Evolutionary conservation across 2,329 filamentous ascomycete species (phyloP).

Genomic region (Epichloe gansuensis): DNA sequence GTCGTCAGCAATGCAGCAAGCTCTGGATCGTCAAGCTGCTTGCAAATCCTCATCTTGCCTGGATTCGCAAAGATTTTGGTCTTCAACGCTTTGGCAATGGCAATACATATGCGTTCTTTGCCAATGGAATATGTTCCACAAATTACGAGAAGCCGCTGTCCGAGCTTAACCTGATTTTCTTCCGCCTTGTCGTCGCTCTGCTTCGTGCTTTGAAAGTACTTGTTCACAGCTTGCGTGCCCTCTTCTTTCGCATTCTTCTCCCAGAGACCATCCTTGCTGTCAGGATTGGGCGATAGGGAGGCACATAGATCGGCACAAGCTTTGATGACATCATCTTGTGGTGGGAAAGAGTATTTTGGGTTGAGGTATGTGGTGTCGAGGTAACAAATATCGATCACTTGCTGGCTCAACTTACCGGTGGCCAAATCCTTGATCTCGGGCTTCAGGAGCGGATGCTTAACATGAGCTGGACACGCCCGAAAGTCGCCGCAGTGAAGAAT

Average conservation of each 20-base stretch:
- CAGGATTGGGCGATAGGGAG: slow-evolving; percentile 55
- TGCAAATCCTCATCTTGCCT: slow-evolving; percentile 71
- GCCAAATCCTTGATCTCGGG: slow-evolving; percentile 60
- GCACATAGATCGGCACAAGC: slow-evolving; percentile 81
- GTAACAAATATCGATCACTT: slow-evolving; percentile 91
- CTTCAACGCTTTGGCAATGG: slow-evolving; percentile 72
- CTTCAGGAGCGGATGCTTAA: slow-evolving; percentile 67
- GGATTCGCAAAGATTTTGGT: slow-evolving; percentile 84
- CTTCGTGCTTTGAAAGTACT: slow-evolving; percentile 35
- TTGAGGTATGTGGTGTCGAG: slow-evolving; percentile 95
- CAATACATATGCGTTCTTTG: slow-evolving; percentile 90
- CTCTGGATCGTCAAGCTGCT: slow-evolving; percentile 74
- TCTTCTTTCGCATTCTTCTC: slow-evolving; percentile 29
- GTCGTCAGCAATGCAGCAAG: slow-evolving; percentile 64
- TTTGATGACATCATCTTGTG: slow-evolving; percentile 73
- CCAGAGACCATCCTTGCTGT: slow-evolving; percentile 34
- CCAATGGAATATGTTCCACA: slow-evolving; percentile 97
- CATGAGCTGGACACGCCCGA: slow-evolving; percentile 72
- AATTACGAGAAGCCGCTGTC: slow-evolving; percentile 66
- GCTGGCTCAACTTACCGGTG: slow-evolving; percentile 59
- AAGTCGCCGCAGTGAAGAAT: slow-evolving; percentile 96
- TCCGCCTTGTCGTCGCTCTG: slow-evolving; percentile 17
- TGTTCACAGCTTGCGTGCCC: slow-evolving; percentile 34
- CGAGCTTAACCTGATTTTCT: slow-evolving; percentile 10
- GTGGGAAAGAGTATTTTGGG: slow-evolving; percentile 87